These are phyloP conservation scores for Limnanthes douglasii DNA, from an alignment of 345 rosid genomes.

Conservation along the genomic window DNA sequence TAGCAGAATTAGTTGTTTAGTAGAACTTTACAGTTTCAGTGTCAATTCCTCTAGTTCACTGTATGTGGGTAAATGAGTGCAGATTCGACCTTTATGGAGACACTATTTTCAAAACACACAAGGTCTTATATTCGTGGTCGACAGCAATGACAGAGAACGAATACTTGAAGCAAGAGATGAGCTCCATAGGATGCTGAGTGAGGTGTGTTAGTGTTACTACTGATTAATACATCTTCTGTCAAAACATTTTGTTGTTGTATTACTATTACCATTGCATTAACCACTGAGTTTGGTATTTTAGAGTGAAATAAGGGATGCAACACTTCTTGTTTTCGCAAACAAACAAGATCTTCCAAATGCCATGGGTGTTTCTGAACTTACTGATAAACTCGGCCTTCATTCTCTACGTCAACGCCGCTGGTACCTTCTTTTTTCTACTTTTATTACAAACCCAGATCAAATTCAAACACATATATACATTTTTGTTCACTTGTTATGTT, in stretches of 20 bases:
- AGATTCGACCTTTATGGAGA: slow-evolving; percentile 58
- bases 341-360: slow-evolving; percentile 66
- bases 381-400: slow-evolving; percentile 52
- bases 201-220: slow-evolving; percentile 18
- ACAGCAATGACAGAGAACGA: slow-evolving; percentile 50
- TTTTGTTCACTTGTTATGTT: neutral
- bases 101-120: slow-evolving; percentile 57
- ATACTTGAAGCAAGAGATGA: slow-evolving; percentile 43
- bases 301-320: slow-evolving; percentile 39
- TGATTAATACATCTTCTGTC: neutral
- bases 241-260: neutral
- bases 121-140: slow-evolving; percentile 63
- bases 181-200: slow-evolving; percentile 47
- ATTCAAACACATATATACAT: neutral
- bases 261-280: neutral
- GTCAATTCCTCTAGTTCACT: too few relatives aligned
- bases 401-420: slow-evolving; percentile 50
- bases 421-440: too few relatives aligned
- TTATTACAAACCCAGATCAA: too few relatives aligned
- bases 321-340: slow-evolving; percentile 50
- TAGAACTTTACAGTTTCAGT: too few relatives aligned
- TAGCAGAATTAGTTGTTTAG: too few relatives aligned
- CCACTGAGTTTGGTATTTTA: too few relatives aligned
- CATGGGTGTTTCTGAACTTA: slow-evolving; percentile 39
- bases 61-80: too few relatives aligned